These are phyloP conservation scores for Paraglomus brasilianum DNA, from an alignment of 192 early-diverging fungal genomes.

Conservation along the genomic window DNA sequence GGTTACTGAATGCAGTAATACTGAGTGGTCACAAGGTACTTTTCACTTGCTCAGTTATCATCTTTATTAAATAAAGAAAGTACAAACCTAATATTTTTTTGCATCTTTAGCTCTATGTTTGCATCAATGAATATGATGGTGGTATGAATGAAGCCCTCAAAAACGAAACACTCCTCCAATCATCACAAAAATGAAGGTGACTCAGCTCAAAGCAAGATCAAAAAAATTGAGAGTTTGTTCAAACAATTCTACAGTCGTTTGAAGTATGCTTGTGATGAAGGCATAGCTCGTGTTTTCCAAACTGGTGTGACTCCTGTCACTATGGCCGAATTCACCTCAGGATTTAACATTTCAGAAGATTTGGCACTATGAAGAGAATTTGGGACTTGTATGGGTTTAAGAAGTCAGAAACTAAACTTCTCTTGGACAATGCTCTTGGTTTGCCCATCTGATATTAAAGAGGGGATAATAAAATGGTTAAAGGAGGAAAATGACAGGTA, in stretches of 20 bases:
- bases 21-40: conserved; percentile 15
- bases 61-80: conserved; percentile 2
- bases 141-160: conserved; percentile 6
- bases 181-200: too few species aligned
- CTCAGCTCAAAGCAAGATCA: not conserved
- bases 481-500: not conserved
- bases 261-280: conserved; percentile 20
- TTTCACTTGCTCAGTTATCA: not conserved
- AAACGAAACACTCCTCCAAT: too few species aligned
- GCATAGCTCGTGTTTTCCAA: conserved; percentile 9
- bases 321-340: conserved; percentile 16
- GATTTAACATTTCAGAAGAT: conserved; percentile 16
- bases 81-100: too few species aligned
- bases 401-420: conserved; percentile 11
- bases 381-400: conserved; percentile 17
- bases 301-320: conserved; percentile 18
- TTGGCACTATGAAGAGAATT: conserved; percentile 1
- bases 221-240: conserved; percentile 13
- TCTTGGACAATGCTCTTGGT: conserved; percentile 10
- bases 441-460: conserved; percentile 6
- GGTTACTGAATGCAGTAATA: not conserved
- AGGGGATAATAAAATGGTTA: conserved; percentile 8
- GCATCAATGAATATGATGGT: conserved; percentile 5
- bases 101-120: conserved; percentile 21
- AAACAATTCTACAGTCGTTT: conserved; percentile 22